These are phyloP conservation scores for Globisporangium carolinianum DNA, from an alignment of 352 stramenopile species.

Conservation along the genomic window DNA sequence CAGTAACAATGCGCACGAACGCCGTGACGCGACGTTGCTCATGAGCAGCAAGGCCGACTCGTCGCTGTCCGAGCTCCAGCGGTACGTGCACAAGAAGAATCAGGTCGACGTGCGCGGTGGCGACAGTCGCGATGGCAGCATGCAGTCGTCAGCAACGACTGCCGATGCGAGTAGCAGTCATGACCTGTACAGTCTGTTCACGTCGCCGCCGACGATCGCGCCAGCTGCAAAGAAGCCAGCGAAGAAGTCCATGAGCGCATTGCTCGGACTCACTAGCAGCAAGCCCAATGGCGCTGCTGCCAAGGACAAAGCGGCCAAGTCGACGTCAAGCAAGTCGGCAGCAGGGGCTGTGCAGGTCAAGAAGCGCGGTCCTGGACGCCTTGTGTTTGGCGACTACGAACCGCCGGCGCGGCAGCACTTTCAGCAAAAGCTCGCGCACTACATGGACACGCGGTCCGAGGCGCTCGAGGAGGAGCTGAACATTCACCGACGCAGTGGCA, in stretches of 20 bases:
- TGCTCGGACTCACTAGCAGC: background rate
- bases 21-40: slow-evolving; percentile 14
- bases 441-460: slow-evolving; percentile 59
- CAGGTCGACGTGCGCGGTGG: slow-evolving; percentile 9
- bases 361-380: slow-evolving; percentile 44
- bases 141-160: background rate
- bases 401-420: slow-evolving; percentile 54
- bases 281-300: background rate
- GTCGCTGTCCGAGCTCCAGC: slow-evolving; percentile 55
- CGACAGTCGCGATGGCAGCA: background rate
- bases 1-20: background rate
- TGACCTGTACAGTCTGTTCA: slow-evolving; percentile 38
- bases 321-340: background rate
- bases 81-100: slow-evolving; percentile 51
- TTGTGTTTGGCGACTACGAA: slow-evolving; percentile 72
- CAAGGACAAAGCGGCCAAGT: background rate
- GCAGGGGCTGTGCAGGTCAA: slow-evolving; percentile 2
- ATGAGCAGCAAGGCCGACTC: slow-evolving; percentile 23
- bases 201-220: slow-evolving; percentile 19
- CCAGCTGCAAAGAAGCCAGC: slow-evolving; percentile 10
- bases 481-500: slow-evolving; percentile 36
- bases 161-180: background rate
- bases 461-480: slow-evolving; percentile 66
- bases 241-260: slow-evolving; percentile 19
- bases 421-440: slow-evolving; percentile 71